Conservation (phyloP, 768 basidiomycete genomes). For the Amanita thiersii region DNA sequence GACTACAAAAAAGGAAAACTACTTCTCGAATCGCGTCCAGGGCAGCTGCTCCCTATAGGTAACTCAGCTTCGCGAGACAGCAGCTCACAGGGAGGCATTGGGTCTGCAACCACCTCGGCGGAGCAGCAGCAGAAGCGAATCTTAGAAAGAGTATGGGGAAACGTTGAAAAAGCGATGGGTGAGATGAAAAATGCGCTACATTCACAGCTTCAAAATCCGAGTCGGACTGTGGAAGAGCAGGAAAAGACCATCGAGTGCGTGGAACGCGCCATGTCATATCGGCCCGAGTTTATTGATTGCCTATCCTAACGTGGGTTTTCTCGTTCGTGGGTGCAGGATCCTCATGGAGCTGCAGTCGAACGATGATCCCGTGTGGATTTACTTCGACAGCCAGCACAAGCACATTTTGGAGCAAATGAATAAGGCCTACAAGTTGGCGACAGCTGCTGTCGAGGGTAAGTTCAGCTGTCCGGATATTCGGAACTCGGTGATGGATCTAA, state of each 20-base stretch:
- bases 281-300: too few species aligned
- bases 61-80: too few species aligned
- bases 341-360: slow-evolving; percentile 77
- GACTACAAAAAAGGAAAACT: slow-evolving; percentile 98
- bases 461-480: not conserved
- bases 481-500: not conserved
- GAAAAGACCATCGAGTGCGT: slow-evolving; percentile 94
- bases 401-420: slow-evolving; percentile 78
- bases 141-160: slow-evolving; percentile 92
- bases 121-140: slow-evolving; percentile 86
- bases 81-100: too few species aligned
- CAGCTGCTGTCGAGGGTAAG: slow-evolving; percentile 47
- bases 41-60: slow-evolving; percentile 70
- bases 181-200: slow-evolving; percentile 80
- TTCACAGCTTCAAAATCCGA: slow-evolving; percentile 74
- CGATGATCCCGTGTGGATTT: slow-evolving; percentile 94
- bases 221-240: slow-evolving; percentile 82
- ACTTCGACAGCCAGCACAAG: slow-evolving; percentile 88
- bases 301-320: not conserved
- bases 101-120: slow-evolving; percentile 28
- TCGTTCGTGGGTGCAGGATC: slow-evolving; percentile 70
- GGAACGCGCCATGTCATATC: not conserved
- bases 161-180: slow-evolving; percentile 89
- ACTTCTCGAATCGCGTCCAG: slow-evolving; percentile 82
- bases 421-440: slow-evolving; percentile 44